Evolutionary conservation across 2,329 filamentous ascomycete species (phyloP), one percentile per base, ranked within the genome.

Genomic region (Xylaria sp.): DNA sequence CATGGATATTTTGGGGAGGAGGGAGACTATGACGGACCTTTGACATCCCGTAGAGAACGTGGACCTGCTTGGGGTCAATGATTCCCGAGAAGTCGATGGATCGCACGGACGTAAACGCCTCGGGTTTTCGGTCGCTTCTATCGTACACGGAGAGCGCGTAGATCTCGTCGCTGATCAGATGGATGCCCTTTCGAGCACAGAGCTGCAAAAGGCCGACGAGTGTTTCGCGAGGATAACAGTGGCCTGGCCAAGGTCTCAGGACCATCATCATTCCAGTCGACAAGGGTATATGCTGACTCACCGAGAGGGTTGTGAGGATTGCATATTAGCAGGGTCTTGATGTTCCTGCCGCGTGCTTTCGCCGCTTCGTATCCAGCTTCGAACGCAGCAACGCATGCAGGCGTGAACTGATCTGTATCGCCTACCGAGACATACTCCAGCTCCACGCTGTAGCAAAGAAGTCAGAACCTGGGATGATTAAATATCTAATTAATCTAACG

Each of bases 251-350:
- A n/a, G 3, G n/a, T 50, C 58, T 37, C 50, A 65, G 53, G 13
- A 60, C 13, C 62, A 13, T 50, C 18, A 18, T 18, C 4, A 12
- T 58, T 42, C 21, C 23, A 40, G 9, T 16, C 6, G 50, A 3
- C 8, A 2, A 16, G 10, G 37, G 2, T 42, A 23, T 63, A 42
- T 47, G 12, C 8, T n/a, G 5, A 44, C 59, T 58, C 50, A 74
- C 73, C 71, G n/a, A 73, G 44, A 8, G 72, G 72, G 35, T 75
- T 74, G 13, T 74, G 73, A 3, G 73, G 73, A 42, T 74, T 74
- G 37, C 72, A 73, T 59, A 74, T 71, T 1, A 74, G 60, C 32
- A 74, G 16, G 1, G 73, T 71, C 23, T 25, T 68, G 50, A 74
- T 69, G 21, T 60, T 70, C 13, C 66, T 62, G 1, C 72, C 71